A percentile compares a stretch with the other conserved stretches of the same genome.
Conservation (phyloP, 1,139 yeast genomes). For the Geotrichum phurueaensis region DNA sequence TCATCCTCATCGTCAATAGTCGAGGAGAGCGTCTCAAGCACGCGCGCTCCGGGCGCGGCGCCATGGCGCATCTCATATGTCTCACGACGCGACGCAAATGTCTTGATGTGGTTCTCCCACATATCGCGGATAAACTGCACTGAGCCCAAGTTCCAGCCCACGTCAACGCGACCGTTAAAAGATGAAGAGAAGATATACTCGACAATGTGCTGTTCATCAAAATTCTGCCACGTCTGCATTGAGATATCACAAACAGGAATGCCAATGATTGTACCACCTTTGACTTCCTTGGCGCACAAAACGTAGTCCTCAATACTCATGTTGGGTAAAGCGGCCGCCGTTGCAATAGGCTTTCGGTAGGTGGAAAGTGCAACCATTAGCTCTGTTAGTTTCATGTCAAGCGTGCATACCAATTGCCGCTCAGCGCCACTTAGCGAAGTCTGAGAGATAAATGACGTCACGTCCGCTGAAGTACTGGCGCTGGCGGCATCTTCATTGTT, state of each 20-base stretch:
- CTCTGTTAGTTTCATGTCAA: conserved; percentile 47
- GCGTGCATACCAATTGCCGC: conserved; percentile 24
- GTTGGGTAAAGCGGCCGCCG: conserved; percentile 43
- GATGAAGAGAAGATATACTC: conserved; percentile 63
- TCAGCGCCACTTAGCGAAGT: conserved; percentile 16
- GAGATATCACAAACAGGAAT: conserved; percentile 70
- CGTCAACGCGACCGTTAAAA: conserved; percentile 85
- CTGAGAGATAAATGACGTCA: conserved; percentile 39
- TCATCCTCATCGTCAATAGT: not conserved
- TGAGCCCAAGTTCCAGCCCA: conserved; percentile 90
- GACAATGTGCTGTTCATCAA: conserved; percentile 42
- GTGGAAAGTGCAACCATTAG: conserved; percentile 61
- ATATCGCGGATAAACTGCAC: conserved; percentile 87
- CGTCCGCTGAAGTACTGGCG: conserved; percentile 40
- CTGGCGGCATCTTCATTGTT: conserved; percentile 30
- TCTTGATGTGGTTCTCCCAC: conserved; percentile 72
- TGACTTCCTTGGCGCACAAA: conserved; percentile 50
- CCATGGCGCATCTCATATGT: conserved; percentile 24
- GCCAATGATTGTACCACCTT: conserved; percentile 73
- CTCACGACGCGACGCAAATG: conserved; percentile 47
- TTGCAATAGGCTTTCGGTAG: conserved; percentile 38
- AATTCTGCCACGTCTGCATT: conserved; percentile 68
- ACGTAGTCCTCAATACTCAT: conserved; percentile 53
- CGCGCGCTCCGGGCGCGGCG: conserved; percentile 4
- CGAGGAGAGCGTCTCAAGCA: not conserved